Evolutionary conservation across 495 filamentous ascomycete genomes (phyloP).

Genomic region (Parachaetomium inaequale): DNA sequence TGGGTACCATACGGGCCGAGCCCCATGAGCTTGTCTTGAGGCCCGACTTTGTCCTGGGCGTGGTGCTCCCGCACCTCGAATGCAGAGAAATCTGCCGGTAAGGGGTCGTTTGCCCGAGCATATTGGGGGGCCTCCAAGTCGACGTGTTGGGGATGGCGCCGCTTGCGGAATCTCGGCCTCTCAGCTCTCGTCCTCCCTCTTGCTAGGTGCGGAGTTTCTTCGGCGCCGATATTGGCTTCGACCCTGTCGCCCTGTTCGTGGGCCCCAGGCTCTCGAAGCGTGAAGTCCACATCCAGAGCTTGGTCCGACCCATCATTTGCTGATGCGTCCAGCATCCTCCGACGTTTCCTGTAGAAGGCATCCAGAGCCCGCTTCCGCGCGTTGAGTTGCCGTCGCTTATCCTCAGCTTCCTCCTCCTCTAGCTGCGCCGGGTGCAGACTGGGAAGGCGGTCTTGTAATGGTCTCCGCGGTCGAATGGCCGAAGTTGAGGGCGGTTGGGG

Average conservation of each 20-base stretch:
- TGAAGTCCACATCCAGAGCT: conserved; percentile 24
- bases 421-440: conserved; percentile 45
- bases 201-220: conserved; percentile 31
- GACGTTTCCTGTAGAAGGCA: conserved; percentile 45
- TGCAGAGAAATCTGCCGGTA: conserved; percentile 29
- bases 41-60: neutral
- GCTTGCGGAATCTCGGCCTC: conserved; percentile 43
- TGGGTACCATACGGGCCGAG: conserved; percentile 58
- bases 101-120: conserved; percentile 46
- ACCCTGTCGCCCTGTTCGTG: neutral
- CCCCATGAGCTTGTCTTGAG: conserved; percentile 47
- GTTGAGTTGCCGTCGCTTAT: conserved; percentile 32
- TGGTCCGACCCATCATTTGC: conserved; percentile 26
- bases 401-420: conserved; percentile 38
- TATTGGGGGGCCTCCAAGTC: conserved; percentile 49
- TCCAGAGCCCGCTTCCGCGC: conserved; percentile 47
- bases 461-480: neutral
- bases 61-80: neutral
- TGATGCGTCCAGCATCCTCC: conserved; percentile 22
- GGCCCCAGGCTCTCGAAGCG: neutral
- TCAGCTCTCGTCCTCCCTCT: conserved; percentile 27
- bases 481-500: conserved; percentile 8
- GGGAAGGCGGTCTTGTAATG: conserved; percentile 4
- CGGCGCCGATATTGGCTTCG: conserved; percentile 5
- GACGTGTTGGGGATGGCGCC: conserved; percentile 49